Evolutionary conservation across 2,329 filamentous ascomycete genomes (phyloP).

Genomic region (Aureobasidium leucospermi): DNA sequence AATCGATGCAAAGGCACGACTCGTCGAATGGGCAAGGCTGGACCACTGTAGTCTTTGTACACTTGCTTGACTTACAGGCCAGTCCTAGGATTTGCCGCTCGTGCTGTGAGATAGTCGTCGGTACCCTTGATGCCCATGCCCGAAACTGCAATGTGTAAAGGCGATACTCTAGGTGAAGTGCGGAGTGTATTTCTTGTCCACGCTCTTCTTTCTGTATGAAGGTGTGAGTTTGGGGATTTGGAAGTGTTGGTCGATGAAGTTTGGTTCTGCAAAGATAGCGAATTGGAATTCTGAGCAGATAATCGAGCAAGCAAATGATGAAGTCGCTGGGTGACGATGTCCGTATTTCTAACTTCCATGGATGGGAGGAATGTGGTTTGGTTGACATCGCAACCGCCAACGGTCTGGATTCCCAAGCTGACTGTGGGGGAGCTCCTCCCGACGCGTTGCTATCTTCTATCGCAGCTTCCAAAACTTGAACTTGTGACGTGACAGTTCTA

Average conservation of each 20-base stretch:
- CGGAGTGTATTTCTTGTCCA: not conserved
- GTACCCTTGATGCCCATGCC: conserved; percentile 28
- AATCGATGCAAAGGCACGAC: no score
- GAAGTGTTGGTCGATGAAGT: not conserved
- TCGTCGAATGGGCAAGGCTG: no score
- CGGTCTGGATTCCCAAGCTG: not conserved
- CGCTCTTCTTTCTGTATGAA: not conserved
- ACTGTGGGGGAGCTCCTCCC: not conserved
- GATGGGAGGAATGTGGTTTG: conserved; percentile 5
- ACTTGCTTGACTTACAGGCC: conserved; percentile 16
- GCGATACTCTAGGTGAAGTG: not conserved
- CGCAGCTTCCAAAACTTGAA: not conserved
- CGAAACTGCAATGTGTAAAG: not conserved
- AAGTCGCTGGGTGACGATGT: not conserved
- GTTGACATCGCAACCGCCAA: conserved; percentile 9
- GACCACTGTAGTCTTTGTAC: no score
- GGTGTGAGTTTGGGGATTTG: not conserved
- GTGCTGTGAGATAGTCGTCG: conserved; percentile 30
- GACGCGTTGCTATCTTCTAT: not conserved
- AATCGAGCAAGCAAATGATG: conserved; percentile 5
- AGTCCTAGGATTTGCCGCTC: conserved; percentile 28
- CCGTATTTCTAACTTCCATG: conserved; percentile 8
- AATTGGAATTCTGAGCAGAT: not conserved
- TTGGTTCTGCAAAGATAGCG: not conserved
- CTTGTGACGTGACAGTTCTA: not conserved